These are phyloP conservation scores for Trichoderma simmonsii DNA, from an alignment of 2,329 filamentous ascomycete genomes.

Conservation along the genomic window DNA sequence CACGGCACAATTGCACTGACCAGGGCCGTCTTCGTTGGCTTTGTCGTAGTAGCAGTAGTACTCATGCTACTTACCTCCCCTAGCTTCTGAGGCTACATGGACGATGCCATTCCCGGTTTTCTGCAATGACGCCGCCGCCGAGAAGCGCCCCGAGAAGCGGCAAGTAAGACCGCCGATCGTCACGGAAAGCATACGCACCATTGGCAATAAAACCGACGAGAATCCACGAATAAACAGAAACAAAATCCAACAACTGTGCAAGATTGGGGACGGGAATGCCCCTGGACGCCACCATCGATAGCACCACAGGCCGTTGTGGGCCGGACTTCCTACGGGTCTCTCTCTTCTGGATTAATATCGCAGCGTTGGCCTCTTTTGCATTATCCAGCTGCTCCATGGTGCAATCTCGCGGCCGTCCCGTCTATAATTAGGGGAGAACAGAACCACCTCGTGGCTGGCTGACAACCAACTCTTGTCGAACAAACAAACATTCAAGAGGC, in stretches of 20 bases:
- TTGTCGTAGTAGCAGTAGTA: neutral
- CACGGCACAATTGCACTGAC: neutral
- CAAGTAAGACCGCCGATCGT: neutral
- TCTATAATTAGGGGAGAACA: neutral
- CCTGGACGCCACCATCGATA: constrained; percentile 12
- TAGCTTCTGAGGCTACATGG: neutral
- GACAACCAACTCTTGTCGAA: neutral
- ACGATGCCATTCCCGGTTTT: neutral
- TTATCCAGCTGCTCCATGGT: neutral
- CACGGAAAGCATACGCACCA: neutral
- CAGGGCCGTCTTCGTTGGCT: neutral
- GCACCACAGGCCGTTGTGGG: constrained; percentile 2
- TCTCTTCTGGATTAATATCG: neutral
- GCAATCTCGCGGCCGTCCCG: neutral
- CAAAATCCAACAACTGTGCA: neutral
- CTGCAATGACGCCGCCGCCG: neutral
- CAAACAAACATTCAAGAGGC: neutral
- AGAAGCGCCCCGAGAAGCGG: neutral
- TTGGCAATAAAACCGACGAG: neutral
- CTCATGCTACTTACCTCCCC: neutral
- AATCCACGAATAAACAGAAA: neutral
- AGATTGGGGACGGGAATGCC: neutral
- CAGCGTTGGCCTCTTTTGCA: neutral
- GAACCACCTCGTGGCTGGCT: neutral
- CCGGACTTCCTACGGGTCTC: neutral